A percentile compares a stretch with the other conserved stretches of the same genome.
Evolutionary conservation across 768 basidiomycete genomes (phyloP).

Genomic region (Amanita molliuscula): DNA sequence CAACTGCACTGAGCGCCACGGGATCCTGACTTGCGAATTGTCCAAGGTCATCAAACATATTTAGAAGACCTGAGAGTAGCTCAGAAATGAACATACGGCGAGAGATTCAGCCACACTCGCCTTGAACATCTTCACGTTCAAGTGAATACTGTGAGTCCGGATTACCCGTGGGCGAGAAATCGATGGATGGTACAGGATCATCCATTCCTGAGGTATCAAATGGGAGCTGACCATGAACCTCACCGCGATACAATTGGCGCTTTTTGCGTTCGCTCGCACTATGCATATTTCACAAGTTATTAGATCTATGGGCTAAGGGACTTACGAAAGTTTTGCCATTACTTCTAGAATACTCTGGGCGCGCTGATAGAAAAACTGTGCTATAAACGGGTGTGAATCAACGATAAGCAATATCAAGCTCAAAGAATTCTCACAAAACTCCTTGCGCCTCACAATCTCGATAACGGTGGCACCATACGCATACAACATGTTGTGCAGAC

Average conservation of each 20-base stretch:
- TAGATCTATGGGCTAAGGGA: constrained; percentile 8
- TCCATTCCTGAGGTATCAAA: constrained; percentile 80
- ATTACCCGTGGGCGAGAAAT: constrained; percentile 65
- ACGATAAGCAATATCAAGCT: neutral
- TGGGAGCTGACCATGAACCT: constrained; percentile 79
- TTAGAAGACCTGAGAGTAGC: constrained; percentile 40
- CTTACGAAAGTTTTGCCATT: constrained; percentile 82
- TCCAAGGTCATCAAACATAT: constrained; percentile 57
- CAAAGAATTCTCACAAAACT: constrained; percentile 52
- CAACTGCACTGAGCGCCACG: constrained; percentile 43
- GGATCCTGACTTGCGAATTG: constrained; percentile 35
- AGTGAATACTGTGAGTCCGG: constrained; percentile 56
- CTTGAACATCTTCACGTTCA: constrained; percentile 62
- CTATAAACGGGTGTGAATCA: constrained; percentile 23
- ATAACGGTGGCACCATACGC: constrained; percentile 88
- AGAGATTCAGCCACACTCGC: constrained; percentile 28
- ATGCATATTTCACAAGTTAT: neutral
- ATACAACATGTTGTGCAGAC: constrained; percentile 83
- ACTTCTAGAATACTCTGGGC: constrained; percentile 76
- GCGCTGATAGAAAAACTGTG: constrained; percentile 71
- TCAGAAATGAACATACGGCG: constrained; percentile 7
- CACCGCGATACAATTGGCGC: constrained; percentile 75
- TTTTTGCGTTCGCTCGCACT: constrained; percentile 75
- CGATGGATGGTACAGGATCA: constrained; percentile 67
- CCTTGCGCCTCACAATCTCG: constrained; percentile 84